phyloP scores from a whole-genome alignment of 1,284 basidiomycete genomes.

The Ustilago esculenta region DNA sequence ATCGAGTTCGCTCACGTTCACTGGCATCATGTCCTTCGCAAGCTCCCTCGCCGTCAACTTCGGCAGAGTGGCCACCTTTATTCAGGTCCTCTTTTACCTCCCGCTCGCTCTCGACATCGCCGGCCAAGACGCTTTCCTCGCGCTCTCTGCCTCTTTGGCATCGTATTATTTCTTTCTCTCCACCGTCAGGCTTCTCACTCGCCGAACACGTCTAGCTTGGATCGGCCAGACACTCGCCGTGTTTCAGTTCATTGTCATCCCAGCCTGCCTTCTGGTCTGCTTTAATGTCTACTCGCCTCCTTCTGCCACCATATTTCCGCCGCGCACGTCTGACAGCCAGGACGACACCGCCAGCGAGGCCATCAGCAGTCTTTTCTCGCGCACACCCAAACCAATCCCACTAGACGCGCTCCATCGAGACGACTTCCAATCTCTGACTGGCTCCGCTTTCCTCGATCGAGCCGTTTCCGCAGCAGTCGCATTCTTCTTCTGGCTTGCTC shows the following conservation, averaged over 20 bases:
- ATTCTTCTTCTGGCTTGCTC: slow-evolving; percentile 51
- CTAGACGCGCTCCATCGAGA: slow-evolving; percentile 6
- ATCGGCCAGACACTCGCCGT: slow-evolving; percentile 56
- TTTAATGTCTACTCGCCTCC: slow-evolving; percentile 64
- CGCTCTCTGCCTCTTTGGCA: slow-evolving; percentile 63
- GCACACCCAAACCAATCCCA: background rate
- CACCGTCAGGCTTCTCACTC: slow-evolving; percentile 53
- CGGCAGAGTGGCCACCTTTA: slow-evolving; percentile 53
- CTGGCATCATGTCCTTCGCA: slow-evolving; percentile 30
- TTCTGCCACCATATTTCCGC: slow-evolving; percentile 42
- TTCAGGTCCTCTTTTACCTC: slow-evolving; percentile 65
- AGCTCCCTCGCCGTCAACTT: slow-evolving; percentile 48
- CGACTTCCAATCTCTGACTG: slow-evolving; percentile 22
- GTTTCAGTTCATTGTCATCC: slow-evolving; percentile 63
- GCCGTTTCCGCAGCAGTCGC: slow-evolving; percentile 31
- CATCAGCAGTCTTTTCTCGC: slow-evolving; percentile 28
- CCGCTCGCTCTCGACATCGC: slow-evolving; percentile 65
- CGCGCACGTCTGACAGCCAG: slow-evolving; percentile 17
- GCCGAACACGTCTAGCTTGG: slow-evolving; percentile 47
- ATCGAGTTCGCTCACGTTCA: too few relatives aligned
- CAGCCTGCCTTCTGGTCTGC: slow-evolving; percentile 59
- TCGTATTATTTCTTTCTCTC: slow-evolving; percentile 62
- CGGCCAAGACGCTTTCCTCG: slow-evolving; percentile 64
- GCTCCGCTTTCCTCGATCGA: slow-evolving; percentile 18
- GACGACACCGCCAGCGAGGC: slow-evolving; percentile 29